phyloP scores from a whole-genome alignment of 2,329 filamentous ascomycete genomes.

The Alternaria novae-zelandiae region DNA sequence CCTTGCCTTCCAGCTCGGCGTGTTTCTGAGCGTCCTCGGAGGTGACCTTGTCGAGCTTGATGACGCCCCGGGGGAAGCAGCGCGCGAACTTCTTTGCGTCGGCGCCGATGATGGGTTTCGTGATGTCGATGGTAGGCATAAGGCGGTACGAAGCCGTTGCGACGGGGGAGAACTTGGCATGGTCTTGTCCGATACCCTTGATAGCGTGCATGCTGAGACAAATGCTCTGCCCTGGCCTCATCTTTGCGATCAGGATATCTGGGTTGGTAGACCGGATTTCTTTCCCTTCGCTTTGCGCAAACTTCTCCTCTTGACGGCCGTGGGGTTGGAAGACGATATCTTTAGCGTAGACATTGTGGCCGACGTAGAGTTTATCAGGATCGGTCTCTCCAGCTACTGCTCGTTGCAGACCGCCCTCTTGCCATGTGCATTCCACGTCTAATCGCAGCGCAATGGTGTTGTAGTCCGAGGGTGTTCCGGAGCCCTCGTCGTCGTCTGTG shows the following conservation, averaged over 20 bases:
- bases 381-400: constrained; percentile 77
- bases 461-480: constrained; percentile 68
- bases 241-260: constrained; percentile 91
- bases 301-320: constrained; percentile 60
- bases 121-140: constrained; percentile 85
- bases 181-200: constrained; percentile 91
- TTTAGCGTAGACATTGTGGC: constrained; percentile 69
- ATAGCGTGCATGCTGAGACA: constrained; percentile 89
- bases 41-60: constrained; percentile 77
- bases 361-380: constrained; percentile 81
- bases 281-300: constrained; percentile 56
- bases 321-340: constrained; percentile 75
- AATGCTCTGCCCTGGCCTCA: constrained; percentile 88
- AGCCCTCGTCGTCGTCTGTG: constrained; percentile 54
- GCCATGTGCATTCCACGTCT: constrained; percentile 79
- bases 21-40: constrained; percentile 65
- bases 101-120: constrained; percentile 79
- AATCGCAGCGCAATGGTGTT: constrained; percentile 86
- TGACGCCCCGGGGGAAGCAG: constrained; percentile 90
- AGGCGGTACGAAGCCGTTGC: constrained; percentile 93
- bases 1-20: constrained; percentile 73
- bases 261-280: constrained; percentile 82
- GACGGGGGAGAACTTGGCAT: constrained; percentile 96
- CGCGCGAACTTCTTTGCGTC: constrained; percentile 88
- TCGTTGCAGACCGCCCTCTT: constrained; percentile 62